Evolutionary conservation across 768 basidiomycete genomes (phyloP).

Genomic region (Royoungia palumana): DNA sequence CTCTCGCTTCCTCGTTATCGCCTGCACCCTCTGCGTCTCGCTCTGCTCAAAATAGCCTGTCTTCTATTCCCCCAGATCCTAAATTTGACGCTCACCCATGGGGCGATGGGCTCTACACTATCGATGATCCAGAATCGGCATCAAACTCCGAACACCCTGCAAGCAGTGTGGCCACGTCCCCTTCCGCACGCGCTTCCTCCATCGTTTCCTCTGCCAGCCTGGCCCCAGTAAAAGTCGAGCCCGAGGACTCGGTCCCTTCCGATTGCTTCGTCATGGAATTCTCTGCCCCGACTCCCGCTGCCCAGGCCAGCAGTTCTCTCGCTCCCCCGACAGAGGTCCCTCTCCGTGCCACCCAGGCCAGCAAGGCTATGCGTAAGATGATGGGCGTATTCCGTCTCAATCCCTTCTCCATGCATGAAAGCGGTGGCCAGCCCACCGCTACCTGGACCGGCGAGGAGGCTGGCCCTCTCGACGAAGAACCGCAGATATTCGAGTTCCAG

Average conservation of each 20-base stretch:
- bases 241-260: slow-evolving; percentile 23
- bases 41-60: slow-evolving; percentile 9
- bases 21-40: slow-evolving; percentile 13
- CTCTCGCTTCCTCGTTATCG: slow-evolving; percentile 20
- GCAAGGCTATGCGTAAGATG: slow-evolving; percentile 66
- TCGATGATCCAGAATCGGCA: slow-evolving; percentile 32
- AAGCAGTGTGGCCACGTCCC: slow-evolving; percentile 34
- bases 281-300: slow-evolving; percentile 25
- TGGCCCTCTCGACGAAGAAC: slow-evolving; percentile 58
- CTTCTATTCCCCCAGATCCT: slow-evolving; percentile 10
- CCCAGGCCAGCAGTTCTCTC: slow-evolving; percentile 37
- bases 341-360: slow-evolving; percentile 71
- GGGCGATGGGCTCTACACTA: slow-evolving; percentile 32
- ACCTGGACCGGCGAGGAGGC: slow-evolving; percentile 51
- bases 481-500: slow-evolving; percentile 65
- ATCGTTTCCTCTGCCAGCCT: slow-evolving; percentile 29
- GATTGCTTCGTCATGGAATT: slow-evolving; percentile 37
- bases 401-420: slow-evolving; percentile 67
- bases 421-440: slow-evolving; percentile 38
- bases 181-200: slow-evolving; percentile 35
- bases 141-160: slow-evolving; percentile 34
- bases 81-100: slow-evolving; percentile 28
- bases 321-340: slow-evolving; percentile 66
- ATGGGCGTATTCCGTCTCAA: slow-evolving; percentile 78
- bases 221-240: slow-evolving; percentile 31